These are phyloP conservation scores for Candida maesae DNA, from an alignment of 805 yeast species.

Conservation along the genomic window DNA sequence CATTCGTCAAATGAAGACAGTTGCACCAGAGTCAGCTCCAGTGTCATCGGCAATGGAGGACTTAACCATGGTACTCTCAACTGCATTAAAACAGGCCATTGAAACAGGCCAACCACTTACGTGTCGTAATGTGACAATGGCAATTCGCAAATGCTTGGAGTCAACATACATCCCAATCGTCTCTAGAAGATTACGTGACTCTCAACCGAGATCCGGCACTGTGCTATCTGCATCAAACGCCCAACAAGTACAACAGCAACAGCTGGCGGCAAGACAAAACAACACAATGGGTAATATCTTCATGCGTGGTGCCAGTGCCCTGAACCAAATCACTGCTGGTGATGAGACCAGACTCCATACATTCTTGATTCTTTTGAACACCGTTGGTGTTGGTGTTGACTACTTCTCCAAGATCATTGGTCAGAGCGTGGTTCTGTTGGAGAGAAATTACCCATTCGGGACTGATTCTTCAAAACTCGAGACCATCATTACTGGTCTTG, in stretches of 20 bases:
- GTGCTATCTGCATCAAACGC: constrained; percentile 21
- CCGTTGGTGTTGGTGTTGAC: constrained; percentile 58
- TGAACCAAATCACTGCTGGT: constrained; percentile 36
- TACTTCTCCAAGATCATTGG: constrained; percentile 45
- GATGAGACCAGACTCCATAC: constrained; percentile 50
- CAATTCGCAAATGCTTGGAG: constrained; percentile 56
- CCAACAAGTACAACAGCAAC: constrained; percentile 17
- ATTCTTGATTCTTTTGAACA: constrained; percentile 67
- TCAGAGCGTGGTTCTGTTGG: constrained; percentile 30
- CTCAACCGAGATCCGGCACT: constrained; percentile 37
- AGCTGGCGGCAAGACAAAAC: constrained; percentile 6
- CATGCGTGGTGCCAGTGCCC: constrained; percentile 40
- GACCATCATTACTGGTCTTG: constrained; percentile 24
- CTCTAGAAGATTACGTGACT: constrained; percentile 42
- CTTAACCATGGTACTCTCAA: constrained; percentile 66
- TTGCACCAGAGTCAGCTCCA: constrained; percentile 55
- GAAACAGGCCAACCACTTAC: constrained; percentile 65
- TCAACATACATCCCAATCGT: constrained; percentile 59
- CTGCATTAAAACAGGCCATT: constrained; percentile 58
- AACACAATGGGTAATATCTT: constrained; percentile 31
- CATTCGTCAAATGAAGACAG: constrained; percentile 21
- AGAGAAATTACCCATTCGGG: constrained; percentile 36
- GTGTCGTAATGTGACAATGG: constrained; percentile 51
- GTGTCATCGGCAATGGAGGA: constrained; percentile 87
- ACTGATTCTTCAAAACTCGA: constrained; percentile 30